Conservation (phyloP, 345 rosid species). For the Salix exigua region DNA sequence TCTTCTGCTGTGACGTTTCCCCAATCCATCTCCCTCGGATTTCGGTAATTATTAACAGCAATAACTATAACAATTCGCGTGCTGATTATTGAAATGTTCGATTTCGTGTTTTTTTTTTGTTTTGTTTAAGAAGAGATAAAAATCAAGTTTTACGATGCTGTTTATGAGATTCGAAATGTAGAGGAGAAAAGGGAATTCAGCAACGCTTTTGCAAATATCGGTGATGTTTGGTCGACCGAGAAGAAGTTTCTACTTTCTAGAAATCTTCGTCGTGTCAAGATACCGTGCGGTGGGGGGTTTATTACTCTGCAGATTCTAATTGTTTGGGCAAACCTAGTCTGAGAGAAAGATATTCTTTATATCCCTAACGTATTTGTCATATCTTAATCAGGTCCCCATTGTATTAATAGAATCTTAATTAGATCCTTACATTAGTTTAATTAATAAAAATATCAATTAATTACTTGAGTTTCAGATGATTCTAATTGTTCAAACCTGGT, state of each 20-base stretch:
- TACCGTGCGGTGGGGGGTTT: background rate
- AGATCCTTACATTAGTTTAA: too few relatives aligned
- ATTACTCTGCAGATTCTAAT: background rate
- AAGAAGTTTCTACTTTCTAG: constrained; percentile 9
- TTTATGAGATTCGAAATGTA: background rate
- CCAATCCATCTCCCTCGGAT: constrained; percentile 74
- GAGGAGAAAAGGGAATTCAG: background rate
- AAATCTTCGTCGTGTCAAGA: background rate
- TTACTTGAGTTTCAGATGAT: background rate
- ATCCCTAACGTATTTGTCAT: too few relatives aligned
- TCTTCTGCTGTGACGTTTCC: constrained; percentile 93
- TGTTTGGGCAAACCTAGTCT: background rate
- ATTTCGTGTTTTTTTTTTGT: too few relatives aligned
- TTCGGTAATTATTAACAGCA: background rate
- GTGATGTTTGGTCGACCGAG: background rate
- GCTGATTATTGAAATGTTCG: background rate
- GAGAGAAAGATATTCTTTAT: too few relatives aligned
- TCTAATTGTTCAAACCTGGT: background rate
- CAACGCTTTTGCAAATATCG: background rate
- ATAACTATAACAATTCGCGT: background rate
- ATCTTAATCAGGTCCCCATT: too few relatives aligned
- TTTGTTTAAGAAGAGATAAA: too few relatives aligned
- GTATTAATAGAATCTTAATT: too few relatives aligned
- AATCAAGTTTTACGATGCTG: background rate
- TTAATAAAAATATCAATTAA: too few relatives aligned